Evolutionary conservation across 2,329 filamentous ascomycete species (phyloP).

Genomic region (Sarocladiaceae sp.): DNA sequence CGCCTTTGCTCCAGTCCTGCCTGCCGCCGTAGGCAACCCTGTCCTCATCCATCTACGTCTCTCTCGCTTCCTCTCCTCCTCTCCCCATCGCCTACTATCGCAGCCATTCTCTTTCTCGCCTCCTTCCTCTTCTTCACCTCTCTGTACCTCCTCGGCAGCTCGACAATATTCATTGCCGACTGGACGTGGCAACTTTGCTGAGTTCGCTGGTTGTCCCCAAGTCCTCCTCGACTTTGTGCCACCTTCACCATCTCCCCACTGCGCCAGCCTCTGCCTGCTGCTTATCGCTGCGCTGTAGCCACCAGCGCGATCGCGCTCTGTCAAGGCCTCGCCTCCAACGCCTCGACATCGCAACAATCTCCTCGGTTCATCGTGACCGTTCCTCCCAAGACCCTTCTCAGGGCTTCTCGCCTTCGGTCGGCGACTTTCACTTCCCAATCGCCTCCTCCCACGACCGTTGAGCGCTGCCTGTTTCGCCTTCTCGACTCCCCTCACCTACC

Average conservation of each 20-base stretch:
- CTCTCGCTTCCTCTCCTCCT: conserved; percentile 1
- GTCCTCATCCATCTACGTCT: conserved; percentile 1
- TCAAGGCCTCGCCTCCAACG: no score
- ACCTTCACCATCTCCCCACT: no score
- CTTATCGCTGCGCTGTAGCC: not conserved
- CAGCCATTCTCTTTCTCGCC: no score
- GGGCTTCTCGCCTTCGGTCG: conserved; percentile 2
- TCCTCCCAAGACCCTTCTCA: no score
- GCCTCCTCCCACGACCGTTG: not conserved
- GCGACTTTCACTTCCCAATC: not conserved
- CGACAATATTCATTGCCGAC: not conserved
- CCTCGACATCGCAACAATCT: conserved; percentile 2
- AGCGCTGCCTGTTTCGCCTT: not conserved
- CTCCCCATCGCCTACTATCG: no score
- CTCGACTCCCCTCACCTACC: conserved; percentile 8
- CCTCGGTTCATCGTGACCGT: no score
- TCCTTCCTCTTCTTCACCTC: not conserved
- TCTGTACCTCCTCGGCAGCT: not conserved
- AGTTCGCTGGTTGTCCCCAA: no score
- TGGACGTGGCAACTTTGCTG: not conserved
- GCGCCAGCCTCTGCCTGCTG: no score
- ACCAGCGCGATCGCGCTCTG: not conserved
- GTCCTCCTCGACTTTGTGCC: no score
- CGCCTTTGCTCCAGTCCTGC: no score
- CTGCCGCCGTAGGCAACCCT: no score